Base-by-base conservation (phyloP, 2,329 filamentous ascomycete species). In the Lachnellula cervina region DNA sequence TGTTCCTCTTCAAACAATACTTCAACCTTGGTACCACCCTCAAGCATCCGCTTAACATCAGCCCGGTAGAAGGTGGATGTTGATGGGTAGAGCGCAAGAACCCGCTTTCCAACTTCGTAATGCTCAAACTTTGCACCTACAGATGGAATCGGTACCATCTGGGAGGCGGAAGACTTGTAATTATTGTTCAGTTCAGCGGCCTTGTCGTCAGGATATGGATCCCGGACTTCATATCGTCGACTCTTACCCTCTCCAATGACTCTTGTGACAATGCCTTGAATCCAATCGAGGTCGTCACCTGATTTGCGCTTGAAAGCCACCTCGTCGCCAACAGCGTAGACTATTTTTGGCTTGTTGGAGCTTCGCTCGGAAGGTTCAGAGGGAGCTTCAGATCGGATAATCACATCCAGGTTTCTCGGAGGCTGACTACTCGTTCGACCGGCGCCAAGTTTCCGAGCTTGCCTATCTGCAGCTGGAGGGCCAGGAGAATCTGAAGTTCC, bases 31-130 rank as follows among this genome's bases (percentile, higher is more conserved):
- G 69, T 40, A 55, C 74, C 74, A 54, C 86, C 76, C 8, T 67
- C 64, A 14, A 66, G 52, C 76, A 82, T 85, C 37, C 85, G 85
- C 72, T 89, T 87, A 8, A 93, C 89, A 63, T 91, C 88, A 1
- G 89, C 89, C 68, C 88, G 86, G 70, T 94, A 94, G 65, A 94
- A 93, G 0, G 88, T 92, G 1, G 89, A 92, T 1, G 89, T 93
- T 64, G 90, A 86, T 0, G 89, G 89, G 66, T 94, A 94, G 56
- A 90, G 75, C 0, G 89, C 89, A 55, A 93, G 76, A 8, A 93
- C 89, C 46, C 84, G 81, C 68, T 87, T 89, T 45, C 88, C 87
- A 40, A 81, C 73, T 7, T 77, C 66, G 62, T 81, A 83, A 37
- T 87, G 82, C 56, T 87, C 80, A 42, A 87, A 77, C 4, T 79